A percentile compares a stretch with the other conserved stretches of the same genome.
Evolutionary conservation across 768 basidiomycete species (phyloP).

Genomic region (Naganishia vaughanmartiniae): DNA sequence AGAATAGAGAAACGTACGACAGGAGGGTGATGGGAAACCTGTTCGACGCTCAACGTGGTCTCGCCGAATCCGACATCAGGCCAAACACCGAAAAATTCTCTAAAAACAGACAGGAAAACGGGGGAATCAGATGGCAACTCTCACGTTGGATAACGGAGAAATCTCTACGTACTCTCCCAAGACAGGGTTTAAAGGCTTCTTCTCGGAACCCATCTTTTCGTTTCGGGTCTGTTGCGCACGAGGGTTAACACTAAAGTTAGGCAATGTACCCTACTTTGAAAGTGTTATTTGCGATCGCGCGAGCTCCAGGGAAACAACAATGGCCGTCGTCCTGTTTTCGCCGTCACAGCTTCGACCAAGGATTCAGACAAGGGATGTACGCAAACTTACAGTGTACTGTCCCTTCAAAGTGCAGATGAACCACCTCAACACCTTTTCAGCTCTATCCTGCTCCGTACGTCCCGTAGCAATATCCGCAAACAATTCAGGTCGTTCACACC

Average conservation of each 20-base stretch:
- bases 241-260: neutral
- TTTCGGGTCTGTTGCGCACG: conserved; percentile 67
- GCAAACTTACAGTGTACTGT: conserved; percentile 57
- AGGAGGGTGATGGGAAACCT: conserved; percentile 84
- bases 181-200: conserved; percentile 97
- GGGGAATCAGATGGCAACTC: conserved; percentile 36
- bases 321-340: no score
- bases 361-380: neutral
- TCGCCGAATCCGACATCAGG: conserved; percentile 73
- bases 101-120: conserved; percentile 13
- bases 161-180: conserved; percentile 61
- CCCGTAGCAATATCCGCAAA: conserved; percentile 84
- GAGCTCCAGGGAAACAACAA: no score
- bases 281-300: no score
- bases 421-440: conserved; percentile 83
- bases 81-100: conserved; percentile 86
- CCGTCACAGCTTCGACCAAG: no score
- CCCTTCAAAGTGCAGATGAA: conserved; percentile 96
- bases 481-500: conserved; percentile 89
- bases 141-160: neutral
- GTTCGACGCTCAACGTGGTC: conserved; percentile 81
- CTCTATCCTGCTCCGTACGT: conserved; percentile 67
- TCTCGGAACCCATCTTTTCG: conserved; percentile 93
- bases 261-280: neutral
- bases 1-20: conserved; percentile 45